A percentile compares a stretch with the other conserved stretches of the same genome.
phyloP scores from a whole-genome alignment of 1,284 basidiomycete species.

The Uromyces viciae-fabae region DNA sequence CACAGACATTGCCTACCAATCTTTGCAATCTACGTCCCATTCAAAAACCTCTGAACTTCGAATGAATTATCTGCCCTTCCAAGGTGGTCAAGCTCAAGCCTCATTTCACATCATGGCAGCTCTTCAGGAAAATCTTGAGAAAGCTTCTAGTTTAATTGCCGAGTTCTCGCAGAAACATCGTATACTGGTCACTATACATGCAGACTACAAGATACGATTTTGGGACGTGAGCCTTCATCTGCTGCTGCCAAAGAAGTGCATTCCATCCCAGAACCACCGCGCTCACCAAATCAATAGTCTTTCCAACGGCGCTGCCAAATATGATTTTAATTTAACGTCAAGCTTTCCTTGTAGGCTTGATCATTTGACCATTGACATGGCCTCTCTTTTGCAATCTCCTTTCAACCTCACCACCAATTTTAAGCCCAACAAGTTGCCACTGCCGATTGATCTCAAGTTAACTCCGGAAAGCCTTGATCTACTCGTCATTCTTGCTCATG shows the following conservation, averaged over 20 bases:
- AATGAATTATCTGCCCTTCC: constrained; percentile 17
- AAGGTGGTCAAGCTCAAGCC: constrained; percentile 15
- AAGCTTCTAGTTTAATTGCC: constrained; percentile 17
- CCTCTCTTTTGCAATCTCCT: not conserved
- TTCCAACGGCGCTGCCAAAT: not conserved
- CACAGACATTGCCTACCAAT: constrained; percentile 24
- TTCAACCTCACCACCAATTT: not conserved
- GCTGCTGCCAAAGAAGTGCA: not conserved
- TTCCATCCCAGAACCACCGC: not conserved
- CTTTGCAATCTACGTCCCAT: not conserved
- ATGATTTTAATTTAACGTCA: constrained; percentile 15
- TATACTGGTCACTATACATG: constrained; percentile 31
- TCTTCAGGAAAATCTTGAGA: constrained; percentile 13
- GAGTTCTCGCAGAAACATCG: constrained; percentile 22
- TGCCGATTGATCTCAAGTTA: constrained; percentile 17
- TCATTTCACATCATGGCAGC: constrained; percentile 9
- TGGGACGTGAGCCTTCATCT: constrained; percentile 33
- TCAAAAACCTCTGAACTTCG: not conserved
- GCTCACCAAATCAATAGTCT: too few species aligned
- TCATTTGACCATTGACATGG: constrained; percentile 32
- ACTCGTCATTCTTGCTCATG: constrained; percentile 20
- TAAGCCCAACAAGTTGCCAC: too few species aligned
- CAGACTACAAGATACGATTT: constrained; percentile 36
- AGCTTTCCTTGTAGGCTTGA: constrained; percentile 30
- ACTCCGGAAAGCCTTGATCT: constrained; percentile 41